phyloP scores from a whole-genome alignment of 2,329 filamentous ascomycete genomes.

The Colletotrichum nymphaeae region DNA sequence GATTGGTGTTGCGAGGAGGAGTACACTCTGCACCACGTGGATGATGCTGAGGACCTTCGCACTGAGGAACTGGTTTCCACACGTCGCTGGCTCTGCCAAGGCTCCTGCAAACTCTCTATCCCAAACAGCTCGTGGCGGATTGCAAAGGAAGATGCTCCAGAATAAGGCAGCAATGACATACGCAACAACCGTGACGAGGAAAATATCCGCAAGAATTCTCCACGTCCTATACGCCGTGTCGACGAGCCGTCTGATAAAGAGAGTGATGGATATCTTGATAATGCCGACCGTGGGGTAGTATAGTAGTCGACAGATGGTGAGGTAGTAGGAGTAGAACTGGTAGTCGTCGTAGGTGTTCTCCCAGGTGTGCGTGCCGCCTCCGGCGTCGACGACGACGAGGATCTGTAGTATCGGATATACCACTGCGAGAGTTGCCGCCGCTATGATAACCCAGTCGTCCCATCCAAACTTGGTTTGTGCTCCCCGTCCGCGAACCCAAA shows the following conservation, averaged over 20 bases:
- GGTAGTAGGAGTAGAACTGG: slow-evolving; percentile 30
- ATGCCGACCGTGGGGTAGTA: slow-evolving; percentile 34
- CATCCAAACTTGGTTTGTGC: slow-evolving; percentile 21
- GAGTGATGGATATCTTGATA: slow-evolving; percentile 34
- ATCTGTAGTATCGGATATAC: slow-evolving; percentile 33
- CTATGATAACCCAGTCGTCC: slow-evolving; percentile 25
- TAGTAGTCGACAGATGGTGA: slow-evolving; percentile 21
- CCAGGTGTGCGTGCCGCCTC: slow-evolving; percentile 32
- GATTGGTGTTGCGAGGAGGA: slow-evolving; percentile 43
- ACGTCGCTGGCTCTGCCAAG: slow-evolving; percentile 1
- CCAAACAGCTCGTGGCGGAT: slow-evolving; percentile 36
- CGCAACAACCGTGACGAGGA: slow-evolving; percentile 40
- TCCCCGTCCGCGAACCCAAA: slow-evolving; percentile 17
- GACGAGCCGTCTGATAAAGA: slow-evolving; percentile 33
- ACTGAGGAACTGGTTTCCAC: slow-evolving; percentile 31
- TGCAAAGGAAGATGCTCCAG: slow-evolving; percentile 42
- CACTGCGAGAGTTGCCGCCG: background rate
- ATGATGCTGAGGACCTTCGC: slow-evolving; percentile 41
- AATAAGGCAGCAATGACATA: slow-evolving; percentile 42
- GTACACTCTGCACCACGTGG: slow-evolving; percentile 46
- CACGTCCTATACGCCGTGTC: slow-evolving; percentile 37
- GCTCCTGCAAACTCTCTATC: slow-evolving; percentile 25
- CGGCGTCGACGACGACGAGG: slow-evolving; percentile 29
- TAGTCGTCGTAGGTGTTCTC: slow-evolving; percentile 33
- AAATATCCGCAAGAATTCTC: slow-evolving; percentile 43